phyloP scores from a whole-genome alignment of 257 asterid species.

The Penstemon newberryi region DNA sequence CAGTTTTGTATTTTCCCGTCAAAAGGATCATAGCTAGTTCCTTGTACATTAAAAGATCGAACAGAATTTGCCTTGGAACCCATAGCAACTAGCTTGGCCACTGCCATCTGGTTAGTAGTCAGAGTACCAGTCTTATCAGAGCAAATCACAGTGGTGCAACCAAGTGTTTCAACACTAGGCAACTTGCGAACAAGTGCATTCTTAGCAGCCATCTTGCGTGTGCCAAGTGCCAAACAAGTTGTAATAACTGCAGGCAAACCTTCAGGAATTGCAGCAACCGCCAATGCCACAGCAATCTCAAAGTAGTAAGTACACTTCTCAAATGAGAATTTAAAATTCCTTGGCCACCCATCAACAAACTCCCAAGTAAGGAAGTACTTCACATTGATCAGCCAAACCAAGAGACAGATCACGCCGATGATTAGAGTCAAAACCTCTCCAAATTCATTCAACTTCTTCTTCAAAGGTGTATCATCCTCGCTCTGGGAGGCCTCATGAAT shows the following conservation, averaged over 20 bases:
- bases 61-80: slow-evolving; percentile 50
- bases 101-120: slow-evolving; percentile 99
- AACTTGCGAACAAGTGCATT: slow-evolving; percentile 98
- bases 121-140: slow-evolving; percentile 97
- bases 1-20: slow-evolving; percentile 88
- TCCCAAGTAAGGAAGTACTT: slow-evolving; percentile 97
- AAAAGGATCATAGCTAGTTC: slow-evolving; percentile 78
- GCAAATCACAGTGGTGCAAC: slow-evolving; percentile 98
- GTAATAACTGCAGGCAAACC: slow-evolving; percentile 98
- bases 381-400: slow-evolving; percentile 96
- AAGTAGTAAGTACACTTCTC: slow-evolving; percentile 99
- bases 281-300: slow-evolving; percentile 99
- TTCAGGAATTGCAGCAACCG: slow-evolving; percentile 99
- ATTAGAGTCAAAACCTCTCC: slow-evolving; percentile 88
- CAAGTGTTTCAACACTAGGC: slow-evolving; percentile 99
- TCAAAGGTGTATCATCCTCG: slow-evolving; percentile 96
- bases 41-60: slow-evolving; percentile 75
- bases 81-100: slow-evolving; percentile 79
- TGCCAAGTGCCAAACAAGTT: slow-evolving; percentile 97
- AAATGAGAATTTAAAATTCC: slow-evolving; percentile 86
- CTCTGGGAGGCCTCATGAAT: slow-evolving; percentile 88
- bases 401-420: slow-evolving; percentile 75
- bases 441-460: slow-evolving; percentile 96
- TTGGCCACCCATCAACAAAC: slow-evolving; percentile 90
- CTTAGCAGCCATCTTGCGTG: slow-evolving; percentile 99